These are phyloP conservation scores for Amanita pseudoporphyria DNA, from an alignment of 768 basidiomycete genomes.

Conservation along the genomic window DNA sequence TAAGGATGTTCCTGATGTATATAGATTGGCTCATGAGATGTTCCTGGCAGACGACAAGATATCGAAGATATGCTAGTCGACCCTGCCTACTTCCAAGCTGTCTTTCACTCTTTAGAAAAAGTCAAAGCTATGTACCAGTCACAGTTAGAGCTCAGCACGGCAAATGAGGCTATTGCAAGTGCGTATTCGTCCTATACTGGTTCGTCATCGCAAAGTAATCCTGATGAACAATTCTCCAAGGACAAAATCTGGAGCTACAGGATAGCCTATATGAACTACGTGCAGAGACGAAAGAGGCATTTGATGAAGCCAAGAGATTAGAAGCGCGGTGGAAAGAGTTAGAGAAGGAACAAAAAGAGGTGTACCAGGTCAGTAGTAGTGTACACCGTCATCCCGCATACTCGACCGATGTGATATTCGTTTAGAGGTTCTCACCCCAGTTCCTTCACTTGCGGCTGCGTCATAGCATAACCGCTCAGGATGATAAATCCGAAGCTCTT, in stretches of 20 bases:
- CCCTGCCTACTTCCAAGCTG: constrained; percentile 76
- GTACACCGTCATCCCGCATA: neutral
- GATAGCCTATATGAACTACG: constrained; percentile 68
- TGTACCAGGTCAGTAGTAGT: constrained; percentile 64
- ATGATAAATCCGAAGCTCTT: constrained; percentile 78
- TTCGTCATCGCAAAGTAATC: constrained; percentile 1
- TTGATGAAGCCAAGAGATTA: constrained; percentile 75
- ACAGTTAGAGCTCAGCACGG: constrained; percentile 69
- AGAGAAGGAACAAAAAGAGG: constrained; percentile 79
- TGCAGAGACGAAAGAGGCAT: constrained; percentile 77
- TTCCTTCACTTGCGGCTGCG: constrained; percentile 83
- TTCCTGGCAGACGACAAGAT: constrained; percentile 65
- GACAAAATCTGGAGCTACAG: constrained; percentile 66
- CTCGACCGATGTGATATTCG: neutral
- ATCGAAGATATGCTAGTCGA: constrained; percentile 85
- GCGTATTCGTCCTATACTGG: constrained; percentile 18
- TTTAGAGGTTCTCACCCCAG: constrained; percentile 76
- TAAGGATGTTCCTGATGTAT: constrained; percentile 23
- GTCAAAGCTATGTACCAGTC: constrained; percentile 70
- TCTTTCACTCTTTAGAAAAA: constrained; percentile 68
- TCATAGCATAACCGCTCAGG: constrained; percentile 85
- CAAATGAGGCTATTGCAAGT: constrained; percentile 86
- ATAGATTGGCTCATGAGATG: neutral
- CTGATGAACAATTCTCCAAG: constrained; percentile 28
- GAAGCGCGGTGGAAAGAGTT: constrained; percentile 81